Conservation (phyloP, 1,139 yeast genomes). For the Trichomonascaceae sp. region DNA sequence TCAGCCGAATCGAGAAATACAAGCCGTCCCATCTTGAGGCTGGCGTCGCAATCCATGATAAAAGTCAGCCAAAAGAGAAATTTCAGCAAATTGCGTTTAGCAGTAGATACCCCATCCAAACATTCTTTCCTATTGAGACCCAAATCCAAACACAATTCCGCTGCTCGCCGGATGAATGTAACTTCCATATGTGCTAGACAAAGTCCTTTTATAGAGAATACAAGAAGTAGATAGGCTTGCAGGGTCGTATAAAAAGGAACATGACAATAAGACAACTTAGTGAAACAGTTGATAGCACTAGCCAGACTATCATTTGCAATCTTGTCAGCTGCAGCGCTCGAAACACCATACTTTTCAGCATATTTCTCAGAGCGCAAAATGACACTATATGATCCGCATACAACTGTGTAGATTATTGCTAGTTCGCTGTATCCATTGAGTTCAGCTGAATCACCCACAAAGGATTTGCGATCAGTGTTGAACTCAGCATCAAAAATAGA, state of each 20-base stretch:
- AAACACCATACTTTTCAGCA: slow-evolving; percentile 11
- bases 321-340: slow-evolving; percentile 11
- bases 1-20: slow-evolving; percentile 51
- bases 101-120: slow-evolving; percentile 34
- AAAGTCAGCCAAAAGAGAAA: slow-evolving; percentile 55
- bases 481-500: slow-evolving; percentile 18
- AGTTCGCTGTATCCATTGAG: slow-evolving; percentile 23
- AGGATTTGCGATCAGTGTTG: background rate
- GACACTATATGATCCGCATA: slow-evolving; percentile 17
- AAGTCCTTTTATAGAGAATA: slow-evolving; percentile 18
- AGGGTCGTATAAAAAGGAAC: slow-evolving; percentile 19
- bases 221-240: slow-evolving; percentile 19
- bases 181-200: slow-evolving; percentile 40
- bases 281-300: slow-evolving; percentile 20
- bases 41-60: slow-evolving; percentile 47
- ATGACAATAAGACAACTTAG: slow-evolving; percentile 14
- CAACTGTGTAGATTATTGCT: slow-evolving; percentile 20
- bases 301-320: slow-evolving; percentile 8
- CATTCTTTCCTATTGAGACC: slow-evolving; percentile 61
- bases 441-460: slow-evolving; percentile 1
- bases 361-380: slow-evolving; percentile 7
- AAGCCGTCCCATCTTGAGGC: slow-evolving; percentile 55
- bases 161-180: slow-evolving; percentile 45
- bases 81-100: slow-evolving; percentile 39
- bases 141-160: slow-evolving; percentile 55